Percentiles rank a stretch among this genome's conserved stretches.
Conservation (phyloP, 192 early-diverging fungal genomes). For the Backusella morwellensis region DNA sequence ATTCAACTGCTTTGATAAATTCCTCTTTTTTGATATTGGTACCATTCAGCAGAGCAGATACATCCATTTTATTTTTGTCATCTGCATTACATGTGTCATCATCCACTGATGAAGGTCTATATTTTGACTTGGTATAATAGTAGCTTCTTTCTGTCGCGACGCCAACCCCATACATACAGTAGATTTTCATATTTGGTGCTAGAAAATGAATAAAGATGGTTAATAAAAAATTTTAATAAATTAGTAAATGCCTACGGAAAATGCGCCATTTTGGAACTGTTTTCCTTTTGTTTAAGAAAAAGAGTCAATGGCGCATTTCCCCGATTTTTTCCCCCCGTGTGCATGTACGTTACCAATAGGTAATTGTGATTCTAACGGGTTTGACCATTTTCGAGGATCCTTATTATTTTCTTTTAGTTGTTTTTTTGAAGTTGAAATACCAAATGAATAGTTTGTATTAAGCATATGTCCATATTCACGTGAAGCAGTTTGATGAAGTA, state of each 20-base stretch:
- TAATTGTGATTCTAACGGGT: constrained; percentile 66
- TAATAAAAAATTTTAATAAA: no score
- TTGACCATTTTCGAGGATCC: constrained; percentile 71
- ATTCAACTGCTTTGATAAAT: not conserved
- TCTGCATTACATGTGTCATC: not conserved
- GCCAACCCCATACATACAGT: constrained; percentile 81
- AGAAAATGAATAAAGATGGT: not conserved
- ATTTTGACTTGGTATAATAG: constrained; percentile 52
- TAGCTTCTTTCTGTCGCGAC: constrained; percentile 80
- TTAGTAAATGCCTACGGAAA: no score
- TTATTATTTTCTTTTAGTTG: constrained; percentile 58
- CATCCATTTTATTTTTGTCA: not conserved
- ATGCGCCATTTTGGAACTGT: no score
- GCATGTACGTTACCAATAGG: constrained; percentile 17
- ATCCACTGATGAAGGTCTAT: constrained; percentile 28
- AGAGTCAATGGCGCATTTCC: not conserved
- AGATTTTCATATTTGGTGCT: constrained; percentile 74
- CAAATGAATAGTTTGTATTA: constrained; percentile 61
- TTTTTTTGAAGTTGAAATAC: constrained; percentile 53
- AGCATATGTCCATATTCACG: constrained; percentile 49
- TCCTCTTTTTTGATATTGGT: constrained; percentile 3
- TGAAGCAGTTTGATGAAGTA: not conserved
- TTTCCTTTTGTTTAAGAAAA: no score
- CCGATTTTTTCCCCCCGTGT: no score
- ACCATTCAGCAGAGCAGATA: not conserved